phyloP scores from a whole-genome alignment of 2,329 filamentous ascomycete species.

The Daldinia sp. region DNA sequence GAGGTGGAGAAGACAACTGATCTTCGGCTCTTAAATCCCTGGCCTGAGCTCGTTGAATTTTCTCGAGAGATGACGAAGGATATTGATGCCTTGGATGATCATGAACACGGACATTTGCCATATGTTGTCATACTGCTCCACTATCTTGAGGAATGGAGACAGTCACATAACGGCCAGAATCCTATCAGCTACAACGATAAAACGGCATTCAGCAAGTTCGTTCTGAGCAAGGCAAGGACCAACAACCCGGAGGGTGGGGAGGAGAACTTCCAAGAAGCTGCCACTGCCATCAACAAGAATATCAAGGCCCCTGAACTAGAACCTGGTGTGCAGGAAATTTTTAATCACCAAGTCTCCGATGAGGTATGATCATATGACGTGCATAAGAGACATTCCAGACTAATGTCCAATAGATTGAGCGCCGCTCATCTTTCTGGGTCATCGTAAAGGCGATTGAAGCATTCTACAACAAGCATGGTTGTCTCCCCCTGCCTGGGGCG shows the following conservation, averaged over 20 bases:
- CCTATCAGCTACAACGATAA: constrained; percentile 88
- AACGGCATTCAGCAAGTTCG: constrained; percentile 78
- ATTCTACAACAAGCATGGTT: constrained; percentile 79
- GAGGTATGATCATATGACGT: constrained; percentile 64
- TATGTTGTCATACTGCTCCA: constrained; percentile 86
- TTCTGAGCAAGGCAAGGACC: constrained; percentile 75
- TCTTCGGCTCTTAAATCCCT: constrained; percentile 84
- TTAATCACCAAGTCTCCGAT: constrained; percentile 70
- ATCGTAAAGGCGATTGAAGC: constrained; percentile 82
- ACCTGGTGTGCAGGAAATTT: constrained; percentile 79
- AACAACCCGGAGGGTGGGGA: constrained; percentile 87
- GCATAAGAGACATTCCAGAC: constrained; percentile 28
- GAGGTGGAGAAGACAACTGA: constrained; percentile 88
- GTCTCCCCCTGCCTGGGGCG: constrained; percentile 85
- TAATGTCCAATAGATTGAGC: constrained; percentile 57
- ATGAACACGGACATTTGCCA: constrained; percentile 92
- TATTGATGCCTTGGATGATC: constrained; percentile 76
- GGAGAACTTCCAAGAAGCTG: constrained; percentile 96
- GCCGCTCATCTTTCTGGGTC: constrained; percentile 81
- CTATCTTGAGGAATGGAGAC: constrained; percentile 85
- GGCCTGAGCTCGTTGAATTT: constrained; percentile 82
- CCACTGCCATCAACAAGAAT: constrained; percentile 88
- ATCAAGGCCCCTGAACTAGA: constrained; percentile 77
- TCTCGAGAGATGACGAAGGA: constrained; percentile 73
- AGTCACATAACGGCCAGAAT: constrained; percentile 72